Base-by-base conservation (phyloP, 1,139 yeast species). In the Spencermartinsiella ligniputridi region DNA sequence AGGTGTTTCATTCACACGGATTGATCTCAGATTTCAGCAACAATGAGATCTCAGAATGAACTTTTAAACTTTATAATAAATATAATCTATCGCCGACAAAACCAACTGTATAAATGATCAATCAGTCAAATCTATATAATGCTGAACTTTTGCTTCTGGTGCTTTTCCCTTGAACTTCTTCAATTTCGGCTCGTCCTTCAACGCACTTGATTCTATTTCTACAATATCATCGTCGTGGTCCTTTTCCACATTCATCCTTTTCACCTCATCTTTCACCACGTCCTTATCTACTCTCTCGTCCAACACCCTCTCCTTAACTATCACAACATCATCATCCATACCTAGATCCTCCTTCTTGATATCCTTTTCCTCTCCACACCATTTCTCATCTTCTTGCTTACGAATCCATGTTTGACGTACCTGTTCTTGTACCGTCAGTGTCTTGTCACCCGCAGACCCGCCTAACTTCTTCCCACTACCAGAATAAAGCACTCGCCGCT, bases 351-450 rank as follows among this genome's bases (percentile, higher is more conserved):
- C 42, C 20, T 40, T 17, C 17, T 24, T 36, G 8, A 37, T 32
- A 13, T 37, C 13, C 33, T 39, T 39, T 29, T 40, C 37, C 24
- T 41, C 24, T 53, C 45, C 67, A 53, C 92, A 84, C 75, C 80
- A 74, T 51, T 76, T 76, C 3, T 74, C 65, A 57, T 83, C 92
- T 16, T 64, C 58, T 6, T 71, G 60, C 45, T 96, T 66, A 50
- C 84, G 64, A 49, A 81, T 81, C 0, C 94, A 86, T 1, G 96
- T 95, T 46, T 71, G 72, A 3, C 80, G 67, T 39, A 82, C 78
- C 53, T 81, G 66, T 32, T 72, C 76, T 40, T 78, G 66, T 40
- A 75, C 50, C 3, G 71, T 63, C 29, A 36, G 41, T n/a, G 40
- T 40, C 13, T 20, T 20, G 12, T 24, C 13, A 3, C 19, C 20